Conservation (phyloP, 2,329 filamentous ascomycete species). For the Apiospora kogelbergensis region DNA sequence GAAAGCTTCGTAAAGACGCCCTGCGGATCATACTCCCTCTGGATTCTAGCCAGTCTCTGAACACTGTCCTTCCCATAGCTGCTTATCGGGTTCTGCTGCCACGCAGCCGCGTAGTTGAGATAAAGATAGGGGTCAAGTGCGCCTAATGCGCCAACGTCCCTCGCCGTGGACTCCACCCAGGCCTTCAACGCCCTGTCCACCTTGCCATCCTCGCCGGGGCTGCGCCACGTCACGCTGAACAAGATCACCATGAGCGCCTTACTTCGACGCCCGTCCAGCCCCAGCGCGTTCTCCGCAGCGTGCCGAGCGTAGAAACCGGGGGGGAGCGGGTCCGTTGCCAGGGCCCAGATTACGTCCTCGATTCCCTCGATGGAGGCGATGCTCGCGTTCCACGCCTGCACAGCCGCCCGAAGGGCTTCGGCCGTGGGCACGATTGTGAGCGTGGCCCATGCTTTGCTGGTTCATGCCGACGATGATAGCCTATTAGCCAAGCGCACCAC, state of each 20-base stretch:
- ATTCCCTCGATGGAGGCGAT: background rate
- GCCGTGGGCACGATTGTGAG: no score
- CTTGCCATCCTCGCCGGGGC: constrained; percentile 11
- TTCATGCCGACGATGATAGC: no score
- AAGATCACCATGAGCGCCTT: constrained; percentile 11
- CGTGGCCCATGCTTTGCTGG: no score
- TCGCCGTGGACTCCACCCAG: no score
- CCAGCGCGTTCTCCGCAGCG: constrained; percentile 12
- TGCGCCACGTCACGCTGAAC: constrained; percentile 9
- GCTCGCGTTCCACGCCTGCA: no score
- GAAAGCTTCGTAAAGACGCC: constrained; percentile 17
- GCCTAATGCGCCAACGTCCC: constrained; percentile 10
- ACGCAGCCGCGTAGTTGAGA: constrained; percentile 19
- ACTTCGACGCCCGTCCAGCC: constrained; percentile 11
- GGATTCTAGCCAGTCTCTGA: constrained; percentile 10
- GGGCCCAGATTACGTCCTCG: constrained; percentile 13
- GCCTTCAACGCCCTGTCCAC: no score
- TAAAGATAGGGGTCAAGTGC: constrained; percentile 22
- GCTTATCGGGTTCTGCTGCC: constrained; percentile 22
- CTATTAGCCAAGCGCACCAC: no score
- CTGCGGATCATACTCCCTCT: constrained; percentile 15
- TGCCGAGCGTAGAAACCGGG: constrained; percentile 16
- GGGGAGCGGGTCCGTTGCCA: constrained; percentile 19
- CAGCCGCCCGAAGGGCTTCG: no score
- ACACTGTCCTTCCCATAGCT: constrained; percentile 20